phyloP scores from a whole-genome alignment of 2,329 filamentous ascomycete genomes.

The Pyricularia sp. region DNA sequence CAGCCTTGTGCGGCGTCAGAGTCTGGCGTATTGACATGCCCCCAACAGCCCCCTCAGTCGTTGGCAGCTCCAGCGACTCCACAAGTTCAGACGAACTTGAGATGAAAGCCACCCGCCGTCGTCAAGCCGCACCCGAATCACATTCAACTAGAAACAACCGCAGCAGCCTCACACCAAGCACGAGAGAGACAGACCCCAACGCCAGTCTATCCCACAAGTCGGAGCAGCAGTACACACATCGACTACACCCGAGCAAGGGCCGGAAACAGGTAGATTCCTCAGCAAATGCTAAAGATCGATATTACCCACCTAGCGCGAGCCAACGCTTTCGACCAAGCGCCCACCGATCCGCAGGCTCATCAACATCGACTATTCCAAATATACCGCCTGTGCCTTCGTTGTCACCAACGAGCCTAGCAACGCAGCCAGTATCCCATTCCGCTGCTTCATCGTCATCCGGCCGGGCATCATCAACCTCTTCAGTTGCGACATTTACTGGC shows the following conservation, averaged over 20 bases:
- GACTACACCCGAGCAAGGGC: neutral
- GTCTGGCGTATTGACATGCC: slow-evolving; percentile 6
- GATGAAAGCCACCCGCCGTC: slow-evolving; percentile 19
- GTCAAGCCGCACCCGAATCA: neutral
- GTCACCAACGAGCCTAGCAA: slow-evolving; percentile 1
- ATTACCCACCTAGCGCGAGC: neutral
- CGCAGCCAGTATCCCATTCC: neutral
- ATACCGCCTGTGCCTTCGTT: slow-evolving; percentile 14
- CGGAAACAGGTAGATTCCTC: neutral
- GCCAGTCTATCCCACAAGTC: neutral
- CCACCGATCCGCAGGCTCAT: neutral
- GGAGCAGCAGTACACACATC: neutral
- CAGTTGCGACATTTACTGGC: neutral
- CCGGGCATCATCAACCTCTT: neutral
- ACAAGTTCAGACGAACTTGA: slow-evolving; percentile 31
- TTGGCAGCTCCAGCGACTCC: slow-evolving; percentile 27
- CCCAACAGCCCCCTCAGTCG: slow-evolving; percentile 15
- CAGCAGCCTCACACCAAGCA: slow-evolving; percentile 6
- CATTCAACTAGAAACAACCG: neutral
- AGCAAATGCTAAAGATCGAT: neutral
- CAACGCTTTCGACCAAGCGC: neutral
- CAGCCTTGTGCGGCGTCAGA: slow-evolving; percentile 1
- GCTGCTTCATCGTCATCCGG: neutral
- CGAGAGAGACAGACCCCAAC: neutral
- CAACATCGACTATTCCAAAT: neutral